Evolutionary conservation across 2,329 filamentous ascomycete species (phyloP), one percentile per base, ranked within the genome.

Genomic region (Penicillium sp.): DNA sequence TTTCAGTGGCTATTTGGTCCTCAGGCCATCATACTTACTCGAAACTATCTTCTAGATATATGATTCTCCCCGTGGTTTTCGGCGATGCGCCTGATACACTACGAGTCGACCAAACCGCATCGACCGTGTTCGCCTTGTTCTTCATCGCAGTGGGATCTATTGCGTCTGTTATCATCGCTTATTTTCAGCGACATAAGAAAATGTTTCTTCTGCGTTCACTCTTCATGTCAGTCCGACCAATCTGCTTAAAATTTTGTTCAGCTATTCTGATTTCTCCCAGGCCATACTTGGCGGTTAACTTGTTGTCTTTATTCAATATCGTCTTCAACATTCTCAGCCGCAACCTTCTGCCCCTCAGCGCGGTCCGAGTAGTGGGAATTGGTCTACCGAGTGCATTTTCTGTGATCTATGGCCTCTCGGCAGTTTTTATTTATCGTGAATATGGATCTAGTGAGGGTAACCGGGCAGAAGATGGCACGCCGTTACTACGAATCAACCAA

Each of bases 291-390:
- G 34, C 48, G 4, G 39, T 58, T 14, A 73, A 68, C 49, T 42
- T 71, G 5, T 57, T 73, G 39, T 65, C 70, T 5, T 55, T 72
- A 9, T 64, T 73, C 43, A 72, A 74, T 44, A 56, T 72, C 16
- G 34, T 72, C 14, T 58, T 75, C 29, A 71, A 72, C 49, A 66
- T 73, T 42, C 28, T 69, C 42, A 61, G 64, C 39, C 69, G 67
- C 23, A 51, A 62, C 3, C 55, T 73, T 2, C 50, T 64, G 1
- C 70, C 70, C 2, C 50, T 73, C 31, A 60, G 54, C 24, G 53
- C 57, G 7, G 45, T 72, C 5, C 65, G 63, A 28, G 63, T 66
- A 1, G 54, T 67, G 9, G 64, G 62, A 5, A 60, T 73, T 18
- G 63, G 60, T 13, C 55, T 75, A 5, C 62, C 68, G 5, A 51